These are phyloP conservation scores for Chlorella vulgaris DNA, from an alignment of 139 green algal species.

Conservation along the genomic window DNA sequence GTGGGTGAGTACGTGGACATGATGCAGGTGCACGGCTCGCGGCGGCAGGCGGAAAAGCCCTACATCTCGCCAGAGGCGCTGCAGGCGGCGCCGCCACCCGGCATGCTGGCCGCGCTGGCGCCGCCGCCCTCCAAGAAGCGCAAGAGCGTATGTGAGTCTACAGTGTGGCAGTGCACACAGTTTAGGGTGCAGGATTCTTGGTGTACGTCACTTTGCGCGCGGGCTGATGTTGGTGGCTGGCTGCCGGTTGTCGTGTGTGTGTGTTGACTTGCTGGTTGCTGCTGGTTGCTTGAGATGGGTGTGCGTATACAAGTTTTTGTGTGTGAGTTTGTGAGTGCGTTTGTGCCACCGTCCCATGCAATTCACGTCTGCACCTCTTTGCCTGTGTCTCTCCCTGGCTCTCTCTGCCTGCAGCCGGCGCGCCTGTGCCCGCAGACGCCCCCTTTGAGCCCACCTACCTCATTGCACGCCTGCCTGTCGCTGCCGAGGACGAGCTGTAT, in stretches of 20 bases:
- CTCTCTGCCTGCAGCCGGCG: neutral
- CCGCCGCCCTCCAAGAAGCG: constrained; percentile 30
- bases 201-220: no score
- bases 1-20: constrained; percentile 43
- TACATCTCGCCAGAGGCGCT: constrained; percentile 1
- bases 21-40: constrained; percentile 32
- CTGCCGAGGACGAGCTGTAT: constrained; percentile 25
- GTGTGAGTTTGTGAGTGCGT: no score
- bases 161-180: no score
- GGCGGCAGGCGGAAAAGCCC: constrained; percentile 20
- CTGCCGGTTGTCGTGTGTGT: no score
- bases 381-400: neutral
- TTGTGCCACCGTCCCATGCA: no score
- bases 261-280: no score
- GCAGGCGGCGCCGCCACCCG: constrained; percentile 4
- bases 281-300: no score
- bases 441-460: constrained; percentile 30
- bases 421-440: constrained; percentile 15
- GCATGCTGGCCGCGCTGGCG: constrained; percentile 16
- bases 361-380: no score
- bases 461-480: constrained; percentile 10
- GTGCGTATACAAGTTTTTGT: no score
- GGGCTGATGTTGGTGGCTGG: neutral
- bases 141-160: constrained; percentile 16
- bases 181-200: no score